These are phyloP conservation scores for Orbilia blumenaviensis DNA, from an alignment of 2,329 filamentous ascomycete genomes.

Conservation along the genomic window DNA sequence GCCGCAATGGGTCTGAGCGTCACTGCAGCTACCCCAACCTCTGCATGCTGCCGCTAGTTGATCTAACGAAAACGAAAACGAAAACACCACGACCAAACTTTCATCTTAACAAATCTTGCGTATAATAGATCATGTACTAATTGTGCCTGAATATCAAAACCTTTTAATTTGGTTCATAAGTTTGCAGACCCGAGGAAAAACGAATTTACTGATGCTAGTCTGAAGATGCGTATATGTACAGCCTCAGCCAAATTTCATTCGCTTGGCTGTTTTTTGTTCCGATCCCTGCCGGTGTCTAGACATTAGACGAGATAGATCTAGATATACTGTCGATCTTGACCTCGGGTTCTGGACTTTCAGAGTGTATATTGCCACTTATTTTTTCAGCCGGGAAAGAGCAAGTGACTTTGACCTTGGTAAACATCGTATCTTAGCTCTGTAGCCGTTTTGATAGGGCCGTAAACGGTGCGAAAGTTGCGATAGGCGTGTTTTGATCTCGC, in stretches of 20 bases:
- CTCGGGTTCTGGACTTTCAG: constrained; percentile 32
- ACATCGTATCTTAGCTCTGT: neutral
- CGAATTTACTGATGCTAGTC: neutral
- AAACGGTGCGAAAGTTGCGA: neutral
- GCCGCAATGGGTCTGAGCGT: constrained; percentile 50
- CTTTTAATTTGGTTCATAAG: constrained; percentile 13
- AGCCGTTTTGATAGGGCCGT: neutral
- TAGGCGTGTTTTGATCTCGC: neutral
- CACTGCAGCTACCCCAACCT: constrained; percentile 20
- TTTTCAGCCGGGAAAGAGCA: constrained; percentile 31
- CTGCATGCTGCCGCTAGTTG: neutral
- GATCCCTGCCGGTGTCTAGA: constrained; percentile 32
- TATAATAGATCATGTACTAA: constrained; percentile 1
- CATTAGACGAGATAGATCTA: constrained; percentile 15
- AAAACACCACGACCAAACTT: constrained; percentile 14
- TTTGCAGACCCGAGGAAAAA: constrained; percentile 16
- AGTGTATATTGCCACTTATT: neutral
- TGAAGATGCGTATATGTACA: neutral
- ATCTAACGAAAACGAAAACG: constrained; percentile 35
- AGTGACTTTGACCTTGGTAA: constrained; percentile 14
- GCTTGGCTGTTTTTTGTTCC: constrained; percentile 28
- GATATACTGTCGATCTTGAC: constrained; percentile 31
- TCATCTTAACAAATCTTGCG: neutral
- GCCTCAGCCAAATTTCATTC: constrained; percentile 16
- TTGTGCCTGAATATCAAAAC: constrained; percentile 45